Base-by-base conservation (phyloP, 208 protist genomes). In the Herpetomonas tarakana region DNA sequence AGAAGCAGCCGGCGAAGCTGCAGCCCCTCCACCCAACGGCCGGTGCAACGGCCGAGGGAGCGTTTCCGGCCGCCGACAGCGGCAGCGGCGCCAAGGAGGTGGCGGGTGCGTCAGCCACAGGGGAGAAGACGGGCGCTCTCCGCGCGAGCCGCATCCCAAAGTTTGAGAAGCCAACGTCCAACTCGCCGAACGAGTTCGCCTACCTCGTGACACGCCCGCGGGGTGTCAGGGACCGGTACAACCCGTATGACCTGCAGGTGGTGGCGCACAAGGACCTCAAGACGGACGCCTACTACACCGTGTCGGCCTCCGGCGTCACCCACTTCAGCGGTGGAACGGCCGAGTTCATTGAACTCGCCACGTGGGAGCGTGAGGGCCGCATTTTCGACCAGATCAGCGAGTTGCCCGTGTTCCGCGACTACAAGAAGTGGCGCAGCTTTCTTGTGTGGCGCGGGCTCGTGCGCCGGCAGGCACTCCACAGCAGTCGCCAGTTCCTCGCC, bases 231-330 rank as follows among this genome's bases (percentile, higher is more conserved):
- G 85, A 93, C 60, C 72, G 76, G 45, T 92, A 90, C 70, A 96
- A 97, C 69, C 94, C 96, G 47, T 99, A 98, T 75, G 86, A 98
- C 58, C 71, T 99, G 45, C 79, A 94, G 62, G 86, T 96, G 22
- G 94, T 98, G 30, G 55, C 89, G 46, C 93, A 97, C 63, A 83
- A 80, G 26, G 82, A 97, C 21, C 78, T 97, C 52, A 64, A 94
- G 49, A 68, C 66, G 1, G 59, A 74, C 41, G 76, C 86, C 68
- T 98, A 98, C 68, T 98, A 96, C 81, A 99, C 97, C 24, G 77
- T 98, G 41, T 95, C 83, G 35, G 79, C 88, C 0, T 76, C 81
- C 0, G 97, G 97, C 61, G 93, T 99, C 26, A 99, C 96, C 16
- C 94, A 97, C 62, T 97, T 97, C 62, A 81, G 74, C 50, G 72